These are phyloP conservation scores for Rhizoctonia solani DNA, from an alignment of 1,284 basidiomycete genomes.

Conservation along the genomic window DNA sequence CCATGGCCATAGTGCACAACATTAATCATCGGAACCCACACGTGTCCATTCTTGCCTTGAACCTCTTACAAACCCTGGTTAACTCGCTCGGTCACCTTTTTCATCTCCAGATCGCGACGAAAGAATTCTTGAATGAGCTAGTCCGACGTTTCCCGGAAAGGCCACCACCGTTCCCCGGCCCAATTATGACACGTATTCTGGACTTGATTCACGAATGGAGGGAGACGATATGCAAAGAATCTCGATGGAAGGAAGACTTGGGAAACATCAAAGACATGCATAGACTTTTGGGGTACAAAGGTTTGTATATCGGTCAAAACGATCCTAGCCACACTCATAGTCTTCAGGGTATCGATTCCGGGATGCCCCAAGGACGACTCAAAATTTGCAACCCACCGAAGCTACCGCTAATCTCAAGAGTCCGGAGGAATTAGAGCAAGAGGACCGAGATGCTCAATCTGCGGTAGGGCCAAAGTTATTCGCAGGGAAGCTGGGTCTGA, in stretches of 20 bases:
- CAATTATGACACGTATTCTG: constrained; percentile 92
- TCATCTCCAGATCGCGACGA: constrained; percentile 97
- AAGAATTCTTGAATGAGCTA: constrained; percentile 98
- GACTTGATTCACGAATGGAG: constrained; percentile 97
- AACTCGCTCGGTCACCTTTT: constrained; percentile 96
- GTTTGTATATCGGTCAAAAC: constrained; percentile 43
- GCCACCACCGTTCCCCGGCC: constrained; percentile 91
- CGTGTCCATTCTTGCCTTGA: constrained; percentile 79
- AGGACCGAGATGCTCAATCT: constrained; percentile 92
- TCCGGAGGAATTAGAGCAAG: constrained; percentile 94
- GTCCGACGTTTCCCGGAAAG: constrained; percentile 97
- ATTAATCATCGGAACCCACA: constrained; percentile 91
- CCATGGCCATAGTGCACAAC: constrained; percentile 78
- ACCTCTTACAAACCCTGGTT: constrained; percentile 90
- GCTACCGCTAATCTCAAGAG: constrained; percentile 76
- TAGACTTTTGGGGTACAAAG: constrained; percentile 91
- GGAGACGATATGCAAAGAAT: constrained; percentile 86
- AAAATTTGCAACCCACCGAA: constrained; percentile 47
- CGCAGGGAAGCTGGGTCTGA: constrained; percentile 1
- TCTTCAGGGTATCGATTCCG: constrained; percentile 83
- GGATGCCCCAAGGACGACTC: constrained; percentile 52
- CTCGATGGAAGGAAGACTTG: constrained; percentile 94
- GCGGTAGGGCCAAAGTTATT: constrained; percentile 55
- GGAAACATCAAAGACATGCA: constrained; percentile 99
- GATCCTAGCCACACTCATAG: not conserved